phyloP scores from a whole-genome alignment of 176 grass and related monocot species.

The Ensete ventricosum region DNA sequence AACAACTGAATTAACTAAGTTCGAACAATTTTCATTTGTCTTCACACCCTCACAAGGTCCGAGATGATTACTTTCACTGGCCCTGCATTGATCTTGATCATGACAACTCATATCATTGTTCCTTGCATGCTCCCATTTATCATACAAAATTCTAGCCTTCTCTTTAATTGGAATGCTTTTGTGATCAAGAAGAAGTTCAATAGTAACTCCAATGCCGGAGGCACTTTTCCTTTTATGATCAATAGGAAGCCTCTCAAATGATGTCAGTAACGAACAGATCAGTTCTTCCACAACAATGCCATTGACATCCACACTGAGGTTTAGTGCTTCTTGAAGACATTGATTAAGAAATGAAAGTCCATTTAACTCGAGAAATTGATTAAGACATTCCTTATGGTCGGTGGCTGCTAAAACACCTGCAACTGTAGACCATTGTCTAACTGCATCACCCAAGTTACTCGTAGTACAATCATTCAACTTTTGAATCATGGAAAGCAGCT shows the following conservation, averaged over 20 bases:
- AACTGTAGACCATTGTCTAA: conserved; percentile 43
- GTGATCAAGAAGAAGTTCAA: conserved; percentile 35
- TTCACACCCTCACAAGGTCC: conserved; percentile 5
- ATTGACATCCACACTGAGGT: conserved; percentile 16
- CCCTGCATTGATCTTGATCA: conserved; percentile 13
- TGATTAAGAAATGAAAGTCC: conserved; percentile 47
- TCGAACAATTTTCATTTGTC: neutral
- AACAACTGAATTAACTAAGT: neutral
- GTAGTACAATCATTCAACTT: conserved; percentile 25
- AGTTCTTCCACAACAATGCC: conserved; percentile 26
- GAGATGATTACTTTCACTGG: neutral
- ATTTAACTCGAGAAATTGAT: conserved; percentile 51
- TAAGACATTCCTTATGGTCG: conserved; percentile 38
- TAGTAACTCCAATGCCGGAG: conserved; percentile 33
- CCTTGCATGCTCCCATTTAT: conserved; percentile 31
- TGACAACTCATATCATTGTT: conserved; percentile 9
- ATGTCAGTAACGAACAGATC: conserved; percentile 33
- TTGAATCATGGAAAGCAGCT: conserved; percentile 45
- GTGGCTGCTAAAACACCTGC: conserved; percentile 33
- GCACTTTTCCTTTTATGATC: conserved; percentile 18
- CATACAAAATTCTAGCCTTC: conserved; percentile 34
- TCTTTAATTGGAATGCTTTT: conserved; percentile 32
- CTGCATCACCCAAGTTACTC: conserved; percentile 31
- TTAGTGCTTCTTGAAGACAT: conserved; percentile 57
- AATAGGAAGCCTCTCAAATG: conserved; percentile 37